A percentile compares a stretch with the other conserved stretches of the same genome.
These are phyloP conservation scores for Neofusicoccum sp. DNA, from an alignment of 2,329 filamentous ascomycete species.

Conservation along the genomic window DNA sequence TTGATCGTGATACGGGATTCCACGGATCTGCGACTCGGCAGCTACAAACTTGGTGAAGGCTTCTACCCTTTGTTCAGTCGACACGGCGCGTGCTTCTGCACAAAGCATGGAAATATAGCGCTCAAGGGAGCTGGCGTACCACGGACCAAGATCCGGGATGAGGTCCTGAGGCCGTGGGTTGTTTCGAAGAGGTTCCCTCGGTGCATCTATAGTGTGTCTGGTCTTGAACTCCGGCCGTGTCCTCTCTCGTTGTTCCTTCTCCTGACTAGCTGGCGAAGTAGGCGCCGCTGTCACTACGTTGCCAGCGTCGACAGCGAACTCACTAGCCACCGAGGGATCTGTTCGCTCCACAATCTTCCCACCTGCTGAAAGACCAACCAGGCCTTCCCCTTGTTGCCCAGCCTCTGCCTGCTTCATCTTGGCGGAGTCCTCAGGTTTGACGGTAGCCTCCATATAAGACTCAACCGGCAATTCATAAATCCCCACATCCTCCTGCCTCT, in stretches of 20 bases:
- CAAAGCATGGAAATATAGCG: slow-evolving; percentile 59
- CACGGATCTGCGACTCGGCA: slow-evolving; percentile 38
- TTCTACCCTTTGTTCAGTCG: slow-evolving; percentile 56
- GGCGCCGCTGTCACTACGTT: no score
- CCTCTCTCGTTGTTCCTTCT: no score
- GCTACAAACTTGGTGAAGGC: slow-evolving; percentile 55
- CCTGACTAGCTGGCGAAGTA: no score
- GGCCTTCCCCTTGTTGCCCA: not conserved
- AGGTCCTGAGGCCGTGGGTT: slow-evolving; percentile 30
- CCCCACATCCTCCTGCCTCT: not conserved
- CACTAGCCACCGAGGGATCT: no score
- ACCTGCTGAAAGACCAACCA: no score
- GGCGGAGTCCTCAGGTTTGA: not conserved
- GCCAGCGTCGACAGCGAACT: no score
- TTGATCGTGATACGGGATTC: slow-evolving; percentile 33
- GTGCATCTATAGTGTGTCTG: not conserved
- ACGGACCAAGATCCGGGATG: slow-evolving; percentile 59
- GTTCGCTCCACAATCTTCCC: no score
- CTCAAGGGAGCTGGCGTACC: slow-evolving; percentile 59
- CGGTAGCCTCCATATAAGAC: not conserved
- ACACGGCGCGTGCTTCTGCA: slow-evolving; percentile 51
- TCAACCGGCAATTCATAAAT: slow-evolving; percentile 22
- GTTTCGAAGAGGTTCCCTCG: not conserved
- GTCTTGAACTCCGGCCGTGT: no score
- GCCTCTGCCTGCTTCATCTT: not conserved